Percentiles rank a stretch among this genome's conserved stretches.
phyloP scores from a whole-genome alignment of 148 eudicot species.

The Limonium bicolor region DNA sequence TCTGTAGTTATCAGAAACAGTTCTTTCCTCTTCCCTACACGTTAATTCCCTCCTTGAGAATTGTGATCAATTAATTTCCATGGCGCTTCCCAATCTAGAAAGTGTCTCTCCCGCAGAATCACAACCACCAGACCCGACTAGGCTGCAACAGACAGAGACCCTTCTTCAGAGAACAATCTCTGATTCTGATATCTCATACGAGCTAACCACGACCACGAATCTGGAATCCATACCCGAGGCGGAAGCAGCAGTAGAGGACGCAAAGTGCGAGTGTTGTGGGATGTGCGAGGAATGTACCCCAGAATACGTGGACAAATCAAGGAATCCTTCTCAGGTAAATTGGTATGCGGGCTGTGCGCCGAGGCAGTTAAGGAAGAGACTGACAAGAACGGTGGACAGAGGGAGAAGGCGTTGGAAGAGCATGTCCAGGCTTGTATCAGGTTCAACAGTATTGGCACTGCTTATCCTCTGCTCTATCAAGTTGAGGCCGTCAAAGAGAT shows the following conservation, averaged over 20 bases:
- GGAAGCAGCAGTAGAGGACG: constrained; percentile 37
- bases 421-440: constrained; percentile 37
- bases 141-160: too few relatives aligned
- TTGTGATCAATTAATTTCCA: too few relatives aligned
- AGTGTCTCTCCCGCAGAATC: too few relatives aligned
- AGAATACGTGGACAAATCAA: constrained; percentile 27
- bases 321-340: constrained; percentile 22
- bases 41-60: too few relatives aligned
- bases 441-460: constrained; percentile 42
- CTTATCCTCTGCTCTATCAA: constrained; percentile 39
- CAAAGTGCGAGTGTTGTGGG: constrained; percentile 74
- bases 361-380: constrained; percentile 63
- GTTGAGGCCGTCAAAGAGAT: constrained; percentile 42
- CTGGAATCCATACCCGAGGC: too few relatives aligned
- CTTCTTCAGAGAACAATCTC: too few relatives aligned
- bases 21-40: too few relatives aligned
- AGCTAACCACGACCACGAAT: too few relatives aligned
- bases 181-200: too few relatives aligned
- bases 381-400: constrained; percentile 44
- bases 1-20: too few relatives aligned
- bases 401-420: constrained; percentile 31
- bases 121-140: too few relatives aligned
- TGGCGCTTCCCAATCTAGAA: too few relatives aligned
- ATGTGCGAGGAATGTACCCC: constrained; percentile 54
- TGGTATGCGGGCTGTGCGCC: constrained; percentile 48